Evolutionary conservation across 2,329 filamentous ascomycete genomes (phyloP).

Genomic region (Xylariaceae sp.): DNA sequence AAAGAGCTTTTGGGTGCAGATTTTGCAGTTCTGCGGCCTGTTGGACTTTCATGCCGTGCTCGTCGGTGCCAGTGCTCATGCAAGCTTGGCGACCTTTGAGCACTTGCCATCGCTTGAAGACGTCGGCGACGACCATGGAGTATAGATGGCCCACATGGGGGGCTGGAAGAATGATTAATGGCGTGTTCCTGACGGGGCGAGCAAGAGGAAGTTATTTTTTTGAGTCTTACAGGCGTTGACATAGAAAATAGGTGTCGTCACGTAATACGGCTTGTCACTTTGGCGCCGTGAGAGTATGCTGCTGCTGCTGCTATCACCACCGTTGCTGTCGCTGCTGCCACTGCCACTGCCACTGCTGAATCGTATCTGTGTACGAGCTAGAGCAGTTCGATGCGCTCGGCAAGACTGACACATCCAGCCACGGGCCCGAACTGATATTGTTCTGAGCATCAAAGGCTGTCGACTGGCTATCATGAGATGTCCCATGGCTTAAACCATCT

Average conservation of each 20-base stretch:
- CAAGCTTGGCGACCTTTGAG: slow-evolving; percentile 66
- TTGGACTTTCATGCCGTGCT: slow-evolving; percentile 97
- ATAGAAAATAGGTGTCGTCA: slow-evolving; percentile 97
- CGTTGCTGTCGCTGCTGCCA: neutral
- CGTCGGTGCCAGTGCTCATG: slow-evolving; percentile 87
- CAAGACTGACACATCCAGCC: slow-evolving; percentile 28
- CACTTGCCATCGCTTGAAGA: slow-evolving; percentile 85
- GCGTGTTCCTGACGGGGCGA: neutral
- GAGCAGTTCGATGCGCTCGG: slow-evolving; percentile 8
- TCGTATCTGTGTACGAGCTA: slow-evolving; percentile 17
- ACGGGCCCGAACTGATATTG: slow-evolving; percentile 12
- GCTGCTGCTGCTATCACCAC: neutral
- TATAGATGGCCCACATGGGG: slow-evolving; percentile 95
- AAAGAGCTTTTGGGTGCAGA: slow-evolving; percentile 74
- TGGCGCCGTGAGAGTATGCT: slow-evolving; percentile 3
- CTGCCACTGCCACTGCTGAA: slow-evolving; percentile 18
- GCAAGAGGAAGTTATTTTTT: neutral
- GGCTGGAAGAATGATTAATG: slow-evolving; percentile 44
- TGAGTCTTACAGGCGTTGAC: slow-evolving; percentile 75
- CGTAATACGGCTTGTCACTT: slow-evolving; percentile 74
- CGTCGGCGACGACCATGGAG: slow-evolving; percentile 83
- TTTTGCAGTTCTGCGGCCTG: slow-evolving; percentile 69
- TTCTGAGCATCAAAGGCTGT: slow-evolving; percentile 16
- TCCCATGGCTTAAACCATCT: slow-evolving; percentile 19
- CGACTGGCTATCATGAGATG: slow-evolving; percentile 16